Percentiles rank a stretch among this genome's conserved stretches.
These are phyloP conservation scores for Polygonum aviculare DNA, from an alignment of 148 eudicot species.

Conservation along the genomic window DNA sequence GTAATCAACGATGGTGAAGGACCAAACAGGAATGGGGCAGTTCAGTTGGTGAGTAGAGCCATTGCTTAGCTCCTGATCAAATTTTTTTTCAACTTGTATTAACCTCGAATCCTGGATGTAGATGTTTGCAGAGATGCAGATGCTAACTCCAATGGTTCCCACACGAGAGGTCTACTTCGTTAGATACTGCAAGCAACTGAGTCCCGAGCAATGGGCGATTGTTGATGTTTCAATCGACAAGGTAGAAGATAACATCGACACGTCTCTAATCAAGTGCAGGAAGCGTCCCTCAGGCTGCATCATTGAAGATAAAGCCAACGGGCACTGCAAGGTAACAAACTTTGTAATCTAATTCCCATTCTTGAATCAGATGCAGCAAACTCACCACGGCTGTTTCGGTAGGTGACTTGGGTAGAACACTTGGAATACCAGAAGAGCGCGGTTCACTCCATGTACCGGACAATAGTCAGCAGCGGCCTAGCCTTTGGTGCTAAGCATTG, in stretches of 20 bases:
- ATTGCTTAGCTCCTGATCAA: background rate
- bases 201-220: constrained; percentile 78
- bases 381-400: background rate
- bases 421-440: constrained; percentile 66
- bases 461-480: constrained; percentile 70
- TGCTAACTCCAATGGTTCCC: constrained; percentile 86
- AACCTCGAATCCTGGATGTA: constrained; percentile 18
- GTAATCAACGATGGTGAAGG: constrained; percentile 69
- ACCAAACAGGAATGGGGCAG: constrained; percentile 49
- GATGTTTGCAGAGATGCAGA: constrained; percentile 97
- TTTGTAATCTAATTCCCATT: background rate
- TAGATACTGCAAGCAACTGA: constrained; percentile 69
- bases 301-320: constrained; percentile 86
- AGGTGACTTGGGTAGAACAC: constrained; percentile 99
- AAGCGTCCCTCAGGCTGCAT: constrained; percentile 92
- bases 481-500: constrained; percentile 93
- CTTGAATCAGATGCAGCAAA: background rate
- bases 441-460: constrained; percentile 60
- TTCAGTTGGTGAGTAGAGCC: constrained; percentile 56
- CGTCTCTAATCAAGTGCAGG: constrained; percentile 61
- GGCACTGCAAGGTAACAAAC: constrained; percentile 74
- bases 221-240: constrained; percentile 85
- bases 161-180: constrained; percentile 92
- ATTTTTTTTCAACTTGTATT: background rate
- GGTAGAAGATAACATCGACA: constrained; percentile 62